phyloP scores from a whole-genome alignment of 2,329 filamentous ascomycete genomes.

The Hypoxylon sp. region DNA sequence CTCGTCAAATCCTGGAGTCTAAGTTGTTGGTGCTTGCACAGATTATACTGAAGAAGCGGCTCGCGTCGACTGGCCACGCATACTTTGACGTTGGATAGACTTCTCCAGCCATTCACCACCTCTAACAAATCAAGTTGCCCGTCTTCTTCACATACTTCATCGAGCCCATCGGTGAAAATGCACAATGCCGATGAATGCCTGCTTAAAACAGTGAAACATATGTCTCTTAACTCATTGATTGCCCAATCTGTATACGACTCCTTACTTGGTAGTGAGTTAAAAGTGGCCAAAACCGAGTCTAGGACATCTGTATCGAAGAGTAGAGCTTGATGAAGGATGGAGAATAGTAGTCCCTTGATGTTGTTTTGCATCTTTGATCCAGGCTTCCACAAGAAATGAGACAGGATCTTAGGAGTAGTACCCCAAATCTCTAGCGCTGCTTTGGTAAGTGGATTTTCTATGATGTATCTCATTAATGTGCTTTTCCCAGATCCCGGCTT shows the following conservation, averaged over 20 bases:
- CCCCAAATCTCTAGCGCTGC: conserved; percentile 8
- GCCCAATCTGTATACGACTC: conserved; percentile 15
- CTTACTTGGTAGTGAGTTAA: background rate
- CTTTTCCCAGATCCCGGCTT: conserved; percentile 44
- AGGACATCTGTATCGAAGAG: background rate
- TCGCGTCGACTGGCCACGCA: conserved; percentile 22
- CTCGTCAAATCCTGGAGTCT: conserved; percentile 17
- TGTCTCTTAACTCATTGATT: conserved; percentile 2
- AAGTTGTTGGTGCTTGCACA: conserved; percentile 12
- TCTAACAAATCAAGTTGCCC: conserved; percentile 5
- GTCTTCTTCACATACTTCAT: conserved; percentile 23
- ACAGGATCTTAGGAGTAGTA: conserved; percentile 9
- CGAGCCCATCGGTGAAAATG: conserved; percentile 28
- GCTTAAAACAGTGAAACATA: conserved; percentile 6
- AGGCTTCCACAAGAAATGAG: conserved; percentile 36
- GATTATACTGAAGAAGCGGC: background rate
- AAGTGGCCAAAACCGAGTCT: conserved; percentile 6
- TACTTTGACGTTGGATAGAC: conserved; percentile 16
- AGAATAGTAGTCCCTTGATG: conserved; percentile 29
- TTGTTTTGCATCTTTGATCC: conserved; percentile 28
- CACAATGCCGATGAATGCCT: conserved; percentile 12
- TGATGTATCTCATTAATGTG: conserved; percentile 40
- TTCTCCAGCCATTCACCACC: background rate
- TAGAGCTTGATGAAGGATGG: conserved; percentile 25
- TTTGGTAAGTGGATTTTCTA: conserved; percentile 12